Base-by-base conservation (phyloP, 192 early-diverging fungal genomes). In the Podila epigama region DNA sequence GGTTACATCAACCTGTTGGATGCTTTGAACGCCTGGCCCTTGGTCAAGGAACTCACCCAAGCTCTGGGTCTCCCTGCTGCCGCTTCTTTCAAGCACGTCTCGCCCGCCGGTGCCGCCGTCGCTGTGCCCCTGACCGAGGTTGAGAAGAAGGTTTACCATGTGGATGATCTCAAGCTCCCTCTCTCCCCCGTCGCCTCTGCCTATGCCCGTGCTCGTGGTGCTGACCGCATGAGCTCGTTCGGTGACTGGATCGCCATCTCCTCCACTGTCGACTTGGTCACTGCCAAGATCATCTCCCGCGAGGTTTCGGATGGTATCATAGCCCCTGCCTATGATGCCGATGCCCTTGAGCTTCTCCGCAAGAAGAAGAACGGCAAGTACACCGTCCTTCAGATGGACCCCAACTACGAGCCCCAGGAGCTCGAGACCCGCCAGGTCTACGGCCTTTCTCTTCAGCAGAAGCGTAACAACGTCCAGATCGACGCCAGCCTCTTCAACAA, bases 341-440 rank as follows among this genome's bases (percentile, higher is more conserved):
- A 86, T 75, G 97, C 97, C 16, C 83, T 99, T 61, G 96, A 90
- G 63, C 87, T 98, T 27, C 85, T 99, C 77, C 83, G 85, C 51
- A 93, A 93, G 84, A 99, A 99, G 89, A 99, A 99, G 92, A 90
- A 85, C 59, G 97, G 97, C 55, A 98, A 96, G 88, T 99, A 98
- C 89, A 92, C 90, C 40, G 92, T 99, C 28, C 72, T 99, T 65
- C 90, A 98, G 61, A 96, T 99, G 79, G 96, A 99, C 68, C 86
- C 94, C 34, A 69, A 67, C 59, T 99, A 97, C 68, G 96, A 93
- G 83, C 97, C 97, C 40, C 85, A 86, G 33, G 79, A 84, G 63
- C 52, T 86, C 20, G 97, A 99, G 86, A 90, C 92, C 51, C 92
- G 97, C 63, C 94, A 97, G 82, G 97, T 99, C 20, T 99, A 96